Conservation (phyloP, 345 rosid genomes). For the Corchorus olitorius region DNA sequence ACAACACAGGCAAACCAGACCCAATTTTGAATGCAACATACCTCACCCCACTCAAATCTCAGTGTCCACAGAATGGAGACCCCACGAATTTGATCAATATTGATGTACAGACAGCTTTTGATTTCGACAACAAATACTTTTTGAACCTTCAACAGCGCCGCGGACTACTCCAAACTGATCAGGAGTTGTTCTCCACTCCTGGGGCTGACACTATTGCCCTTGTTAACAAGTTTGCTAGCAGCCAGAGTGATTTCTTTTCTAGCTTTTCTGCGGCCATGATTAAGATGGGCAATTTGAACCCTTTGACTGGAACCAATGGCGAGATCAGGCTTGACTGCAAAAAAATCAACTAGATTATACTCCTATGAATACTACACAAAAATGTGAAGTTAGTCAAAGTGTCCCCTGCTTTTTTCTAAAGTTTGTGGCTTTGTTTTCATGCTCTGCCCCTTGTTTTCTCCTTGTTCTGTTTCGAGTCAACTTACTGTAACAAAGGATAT, state of each 20-base stretch:
- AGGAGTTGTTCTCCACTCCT: conserved; percentile 38
- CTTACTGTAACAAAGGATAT: neutral
- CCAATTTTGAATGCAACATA: conserved; percentile 16
- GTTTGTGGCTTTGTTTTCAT: too few species aligned
- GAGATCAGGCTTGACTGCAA: conserved; percentile 39
- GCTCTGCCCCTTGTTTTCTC: neutral
- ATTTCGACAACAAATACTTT: conserved; percentile 37
- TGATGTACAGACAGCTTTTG: conserved; percentile 7
- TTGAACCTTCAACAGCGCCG: conserved; percentile 29
- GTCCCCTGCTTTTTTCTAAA: neutral
- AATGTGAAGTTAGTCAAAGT: neutral
- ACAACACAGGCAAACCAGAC: neutral
- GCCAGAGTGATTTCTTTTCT: conserved; percentile 39
- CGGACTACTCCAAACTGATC: conserved; percentile 44
- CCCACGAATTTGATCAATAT: conserved; percentile 13
- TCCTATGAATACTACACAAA: neutral
- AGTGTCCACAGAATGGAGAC: conserved; percentile 23
- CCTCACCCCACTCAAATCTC: neutral
- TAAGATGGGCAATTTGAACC: conserved; percentile 46
- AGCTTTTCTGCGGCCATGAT: conserved; percentile 42
- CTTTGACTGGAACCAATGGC: conserved; percentile 38
- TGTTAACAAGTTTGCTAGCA: conserved; percentile 39
- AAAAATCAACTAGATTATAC: conserved; percentile 28
- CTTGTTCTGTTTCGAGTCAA: neutral
- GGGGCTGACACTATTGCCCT: conserved; percentile 23